Evolutionary conservation across 1,139 yeast genomes (phyloP).

Genomic region (Candida neerlandica): DNA sequence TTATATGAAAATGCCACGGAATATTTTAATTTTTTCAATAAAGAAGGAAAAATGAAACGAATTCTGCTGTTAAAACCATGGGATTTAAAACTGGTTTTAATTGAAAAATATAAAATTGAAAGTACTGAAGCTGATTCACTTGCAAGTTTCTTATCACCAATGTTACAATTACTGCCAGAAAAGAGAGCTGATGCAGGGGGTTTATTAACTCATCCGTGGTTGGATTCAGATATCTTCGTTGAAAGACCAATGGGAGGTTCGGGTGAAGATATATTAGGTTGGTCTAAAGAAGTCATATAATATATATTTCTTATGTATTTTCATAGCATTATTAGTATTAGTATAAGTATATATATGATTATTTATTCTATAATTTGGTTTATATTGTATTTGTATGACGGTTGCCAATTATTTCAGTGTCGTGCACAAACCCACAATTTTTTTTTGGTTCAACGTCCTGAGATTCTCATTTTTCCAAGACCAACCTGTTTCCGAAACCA

Average conservation of each 20-base stretch:
- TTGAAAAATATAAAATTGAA: constrained; percentile 64
- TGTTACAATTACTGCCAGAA: constrained; percentile 72
- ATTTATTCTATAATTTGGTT: too few species aligned
- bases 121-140: constrained; percentile 57
- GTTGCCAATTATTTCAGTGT: neutral
- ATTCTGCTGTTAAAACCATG: constrained; percentile 56
- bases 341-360: neutral
- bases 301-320: too few species aligned
- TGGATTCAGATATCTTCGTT: constrained; percentile 58
- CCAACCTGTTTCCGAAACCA: neutral
- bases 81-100: constrained; percentile 49
- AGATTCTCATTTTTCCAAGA: neutral
- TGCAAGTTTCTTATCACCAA: constrained; percentile 67
- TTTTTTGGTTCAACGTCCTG: constrained; percentile 2
- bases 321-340: too few species aligned
- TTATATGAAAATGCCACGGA: constrained; percentile 46
- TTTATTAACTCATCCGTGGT: constrained; percentile 78
- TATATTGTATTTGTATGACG: too few species aligned
- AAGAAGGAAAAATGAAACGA: constrained; percentile 58
- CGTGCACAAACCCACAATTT: constrained; percentile 1
- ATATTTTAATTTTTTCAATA: constrained; percentile 46
- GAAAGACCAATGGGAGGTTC: constrained; percentile 63
- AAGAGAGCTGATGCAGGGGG: constrained; percentile 81
- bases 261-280: constrained; percentile 78
- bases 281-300: constrained; percentile 49